These are phyloP conservation scores for Hypoxylon sp. DNA, from an alignment of 2,329 filamentous ascomycete species.

Conservation along the genomic window DNA sequence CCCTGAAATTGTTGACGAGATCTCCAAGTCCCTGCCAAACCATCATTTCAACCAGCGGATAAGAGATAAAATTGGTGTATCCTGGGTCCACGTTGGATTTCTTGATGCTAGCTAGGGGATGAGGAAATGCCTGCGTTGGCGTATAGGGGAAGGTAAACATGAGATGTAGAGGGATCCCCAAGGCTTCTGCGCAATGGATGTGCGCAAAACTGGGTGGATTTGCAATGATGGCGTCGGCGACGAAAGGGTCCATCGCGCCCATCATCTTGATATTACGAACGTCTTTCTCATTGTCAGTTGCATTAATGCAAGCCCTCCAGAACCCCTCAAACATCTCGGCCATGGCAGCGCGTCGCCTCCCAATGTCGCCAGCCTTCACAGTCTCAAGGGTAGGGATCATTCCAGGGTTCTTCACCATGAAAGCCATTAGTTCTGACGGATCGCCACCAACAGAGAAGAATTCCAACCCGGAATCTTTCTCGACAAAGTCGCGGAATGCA, in stretches of 20 bases:
- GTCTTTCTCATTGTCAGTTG: slow-evolving; percentile 78
- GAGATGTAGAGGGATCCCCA: slow-evolving; percentile 83
- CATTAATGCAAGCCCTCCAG: slow-evolving; percentile 83
- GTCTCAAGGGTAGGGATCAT: slow-evolving; percentile 82
- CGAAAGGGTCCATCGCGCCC: slow-evolving; percentile 71
- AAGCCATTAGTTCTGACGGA: slow-evolving; percentile 85
- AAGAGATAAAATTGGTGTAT: slow-evolving; percentile 85
- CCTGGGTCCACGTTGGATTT: slow-evolving; percentile 78
- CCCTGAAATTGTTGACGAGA: slow-evolving; percentile 80
- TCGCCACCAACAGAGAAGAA: slow-evolving; percentile 87
- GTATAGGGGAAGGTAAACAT: slow-evolving; percentile 93
- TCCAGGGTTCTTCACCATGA: slow-evolving; percentile 89
- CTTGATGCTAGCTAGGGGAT: slow-evolving; percentile 83
- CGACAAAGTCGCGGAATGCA: slow-evolving; percentile 81
- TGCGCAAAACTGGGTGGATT: slow-evolving; percentile 86
- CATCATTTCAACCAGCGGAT: slow-evolving; percentile 86
- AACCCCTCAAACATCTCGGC: slow-evolving; percentile 87
- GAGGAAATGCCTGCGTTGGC: slow-evolving; percentile 81
- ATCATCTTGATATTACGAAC: slow-evolving; percentile 74
- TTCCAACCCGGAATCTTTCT: slow-evolving; percentile 79
- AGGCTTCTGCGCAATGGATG: slow-evolving; percentile 82
- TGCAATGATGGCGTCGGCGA: slow-evolving; percentile 86
- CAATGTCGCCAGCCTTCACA: slow-evolving; percentile 80
- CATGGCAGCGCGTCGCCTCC: slow-evolving; percentile 76
- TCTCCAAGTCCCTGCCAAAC: slow-evolving; percentile 92